phyloP scores from a whole-genome alignment of 2,329 filamentous ascomycete genomes.

The Westerdykella aurantiaca region DNA sequence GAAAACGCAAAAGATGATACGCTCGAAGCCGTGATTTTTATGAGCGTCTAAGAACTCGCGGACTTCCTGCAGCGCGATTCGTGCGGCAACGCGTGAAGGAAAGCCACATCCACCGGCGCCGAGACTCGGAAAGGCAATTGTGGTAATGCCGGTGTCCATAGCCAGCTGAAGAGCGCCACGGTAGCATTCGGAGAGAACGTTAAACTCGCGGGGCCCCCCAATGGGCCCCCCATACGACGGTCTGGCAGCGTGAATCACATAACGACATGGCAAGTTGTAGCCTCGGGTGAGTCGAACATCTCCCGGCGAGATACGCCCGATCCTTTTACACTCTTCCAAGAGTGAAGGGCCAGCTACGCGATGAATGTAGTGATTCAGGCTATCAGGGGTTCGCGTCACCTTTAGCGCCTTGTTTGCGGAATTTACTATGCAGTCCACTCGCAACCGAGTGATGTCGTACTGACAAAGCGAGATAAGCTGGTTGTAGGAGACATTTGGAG shows the following conservation, averaged over 20 bases:
- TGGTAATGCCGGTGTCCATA: conserved; percentile 16
- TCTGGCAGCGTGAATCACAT: conserved; percentile 29
- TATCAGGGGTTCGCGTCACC: conserved; percentile 6
- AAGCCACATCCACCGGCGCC: conserved; percentile 29
- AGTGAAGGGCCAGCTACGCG: conserved; percentile 25
- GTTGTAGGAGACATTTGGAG: conserved; percentile 27
- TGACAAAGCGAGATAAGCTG: conserved; percentile 24
- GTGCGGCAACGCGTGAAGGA: conserved; percentile 25
- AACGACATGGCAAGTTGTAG: conserved; percentile 21
- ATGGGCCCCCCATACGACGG: conserved; percentile 16
- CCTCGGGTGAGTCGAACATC: conserved; percentile 23
- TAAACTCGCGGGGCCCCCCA: conserved; percentile 19
- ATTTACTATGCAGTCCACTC: conserved; percentile 34
- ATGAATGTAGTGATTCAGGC: conserved; percentile 23
- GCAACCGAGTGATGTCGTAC: conserved; percentile 28
- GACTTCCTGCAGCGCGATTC: conserved; percentile 28
- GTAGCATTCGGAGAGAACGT: conserved; percentile 29
- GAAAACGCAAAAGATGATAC: conserved; percentile 27
- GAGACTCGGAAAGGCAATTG: conserved; percentile 31
- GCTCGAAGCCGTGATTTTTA: conserved; percentile 16
- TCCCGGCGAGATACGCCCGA: conserved; percentile 9
- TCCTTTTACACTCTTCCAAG: conserved; percentile 14
- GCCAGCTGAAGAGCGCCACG: conserved; percentile 21
- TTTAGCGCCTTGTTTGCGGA: conserved; percentile 18
- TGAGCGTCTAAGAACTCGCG: conserved; percentile 28